Conservation (phyloP, 495 filamentous ascomycete species). For the Friedmanniomyces endolithicus region DNA sequence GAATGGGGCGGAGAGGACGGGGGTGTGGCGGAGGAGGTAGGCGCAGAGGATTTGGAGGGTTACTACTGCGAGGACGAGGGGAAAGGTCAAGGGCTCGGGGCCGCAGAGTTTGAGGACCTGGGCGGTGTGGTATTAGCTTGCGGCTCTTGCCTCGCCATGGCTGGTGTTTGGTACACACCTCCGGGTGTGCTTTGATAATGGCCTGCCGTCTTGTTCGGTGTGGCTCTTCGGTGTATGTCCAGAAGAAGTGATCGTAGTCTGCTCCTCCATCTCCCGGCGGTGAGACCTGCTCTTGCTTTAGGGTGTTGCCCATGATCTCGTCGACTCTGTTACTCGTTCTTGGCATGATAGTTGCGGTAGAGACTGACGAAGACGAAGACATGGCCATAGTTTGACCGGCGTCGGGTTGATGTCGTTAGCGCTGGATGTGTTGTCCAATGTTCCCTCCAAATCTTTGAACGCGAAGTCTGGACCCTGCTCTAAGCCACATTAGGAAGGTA, state of each 20-base stretch:
- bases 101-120: constrained; percentile 97
- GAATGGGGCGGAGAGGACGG: constrained; percentile 73
- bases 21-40: constrained; percentile 62
- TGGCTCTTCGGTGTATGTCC: constrained; percentile 98
- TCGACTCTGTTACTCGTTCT: background rate
- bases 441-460: too few species aligned
- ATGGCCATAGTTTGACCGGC: too few species aligned
- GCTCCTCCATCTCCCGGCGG: background rate
- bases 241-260: constrained; percentile 49
- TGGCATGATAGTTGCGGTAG: background rate
- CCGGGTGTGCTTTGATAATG: constrained; percentile 97
- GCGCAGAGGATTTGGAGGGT: constrained; percentile 68
- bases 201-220: constrained; percentile 79
- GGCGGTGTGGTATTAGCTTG: background rate
- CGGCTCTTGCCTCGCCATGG: background rate
- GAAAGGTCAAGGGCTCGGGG: constrained; percentile 91
- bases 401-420: too few species aligned
- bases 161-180: constrained; percentile 46
- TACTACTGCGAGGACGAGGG: constrained; percentile 75
- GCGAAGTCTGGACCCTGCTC: too few species aligned
- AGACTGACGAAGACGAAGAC: constrained; percentile 10
- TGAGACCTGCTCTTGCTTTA: background rate
- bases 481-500: too few species aligned
- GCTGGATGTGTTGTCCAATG: too few species aligned
- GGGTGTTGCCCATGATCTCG: background rate